Evolutionary conservation across 1,284 basidiomycete genomes (phyloP), one percentile per base, ranked within the genome.

Genomic region (Cystobasidium pallidum): DNA sequence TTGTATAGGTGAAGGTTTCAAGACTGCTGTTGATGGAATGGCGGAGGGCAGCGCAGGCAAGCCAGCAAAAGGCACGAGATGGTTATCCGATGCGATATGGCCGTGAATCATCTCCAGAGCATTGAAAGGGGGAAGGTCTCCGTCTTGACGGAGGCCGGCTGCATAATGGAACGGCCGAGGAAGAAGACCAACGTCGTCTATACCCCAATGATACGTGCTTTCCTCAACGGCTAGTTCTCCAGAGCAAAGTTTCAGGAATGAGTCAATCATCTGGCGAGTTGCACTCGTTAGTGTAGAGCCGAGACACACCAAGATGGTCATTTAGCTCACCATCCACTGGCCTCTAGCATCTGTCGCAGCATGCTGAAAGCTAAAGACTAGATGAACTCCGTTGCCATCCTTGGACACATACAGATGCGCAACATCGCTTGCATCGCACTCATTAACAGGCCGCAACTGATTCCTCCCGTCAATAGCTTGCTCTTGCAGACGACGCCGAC

Each of bases 281-380:
- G n/a, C n/a, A n/a, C n/a, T n/a, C 13, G 36, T 39, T 39, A 39
- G 36, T 39, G 36, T 6, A 39, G 7, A 39, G 13, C 13, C 36
- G 36, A 13, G 13, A 39, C 36, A 39, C 6, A 6, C 6, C 36
- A 13, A 39, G 36, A 39, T 7, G 36, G 36, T 6, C 36, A n/a
- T n/a, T 13, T 13, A n/a, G 17, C 58, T 61, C 26, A 61, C 58
- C 58, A 61, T 61, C 58, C 58, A 61, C n/a, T 61, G 58, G 15
- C 58, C 58, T 61, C 58, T 61, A 28, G 58, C 58, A 45, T 61
- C 58, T 24, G 58, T 45, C 2, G 45, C 41, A 43, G 58, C 58
- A 45, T 61, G 58, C 15, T 61, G 58, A 26, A 61, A 61, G 15
- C 30, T 30, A 26, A 61, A 61, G 13, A 45, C 58, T 13, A 61